phyloP scores from a whole-genome alignment of 2,329 filamentous ascomycete species.

The Xylariaceae sp. region DNA sequence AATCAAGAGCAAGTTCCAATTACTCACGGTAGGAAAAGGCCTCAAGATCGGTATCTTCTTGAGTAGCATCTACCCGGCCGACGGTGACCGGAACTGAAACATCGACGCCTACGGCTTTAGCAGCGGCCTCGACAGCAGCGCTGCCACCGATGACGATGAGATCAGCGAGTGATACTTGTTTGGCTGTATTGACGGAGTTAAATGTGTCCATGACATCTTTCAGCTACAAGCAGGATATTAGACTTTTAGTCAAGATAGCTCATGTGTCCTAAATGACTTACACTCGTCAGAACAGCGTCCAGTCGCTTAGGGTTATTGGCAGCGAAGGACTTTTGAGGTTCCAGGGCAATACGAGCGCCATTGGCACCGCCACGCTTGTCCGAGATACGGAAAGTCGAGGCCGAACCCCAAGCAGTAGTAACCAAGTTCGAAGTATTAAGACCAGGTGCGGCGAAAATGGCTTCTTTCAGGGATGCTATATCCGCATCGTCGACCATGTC shows the following conservation, averaged over 20 bases:
- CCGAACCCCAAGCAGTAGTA: conserved; percentile 63
- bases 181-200: conserved; percentile 54
- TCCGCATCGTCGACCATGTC: conserved; percentile 58
- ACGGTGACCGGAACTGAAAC: conserved; percentile 66
- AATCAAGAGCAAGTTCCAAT: background rate
- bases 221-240: conserved; percentile 32
- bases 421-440: conserved; percentile 59
- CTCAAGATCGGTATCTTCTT: conserved; percentile 65
- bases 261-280: background rate
- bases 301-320: conserved; percentile 70
- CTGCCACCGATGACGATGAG: conserved; percentile 70
- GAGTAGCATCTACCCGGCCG: conserved; percentile 66
- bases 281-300: conserved; percentile 52
- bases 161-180: conserved; percentile 73
- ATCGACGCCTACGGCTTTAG: conserved; percentile 42
- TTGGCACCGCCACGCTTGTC: conserved; percentile 84
- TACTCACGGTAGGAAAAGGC: conserved; percentile 50
- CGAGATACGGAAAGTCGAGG: conserved; percentile 66
- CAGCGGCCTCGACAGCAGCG: conserved; percentile 69
- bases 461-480: conserved; percentile 59
- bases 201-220: conserved; percentile 64
- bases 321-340: conserved; percentile 67
- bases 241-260: background rate
- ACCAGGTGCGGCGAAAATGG: conserved; percentile 56
- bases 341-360: conserved; percentile 71